These are phyloP conservation scores for Populus hybrid DNA, from an alignment of 441 rosid genomes.

Conservation along the genomic window DNA sequence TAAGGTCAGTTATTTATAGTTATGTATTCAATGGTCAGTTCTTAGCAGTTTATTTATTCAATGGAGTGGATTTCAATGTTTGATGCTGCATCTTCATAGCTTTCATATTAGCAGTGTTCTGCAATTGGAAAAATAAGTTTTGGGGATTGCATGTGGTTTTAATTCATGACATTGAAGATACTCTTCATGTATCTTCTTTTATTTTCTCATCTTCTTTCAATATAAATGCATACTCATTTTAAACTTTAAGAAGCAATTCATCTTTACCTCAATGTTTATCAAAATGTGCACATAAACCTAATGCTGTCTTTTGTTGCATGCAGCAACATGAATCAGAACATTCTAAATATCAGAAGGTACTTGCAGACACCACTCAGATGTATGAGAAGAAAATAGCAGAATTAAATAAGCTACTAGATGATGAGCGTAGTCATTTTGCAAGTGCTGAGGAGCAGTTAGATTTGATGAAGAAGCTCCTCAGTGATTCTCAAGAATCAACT, in stretches of 20 bases:
- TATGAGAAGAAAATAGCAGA: conserved; percentile 76
- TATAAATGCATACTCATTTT: neutral
- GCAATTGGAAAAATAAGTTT: neutral
- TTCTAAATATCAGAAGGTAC: conserved; percentile 62
- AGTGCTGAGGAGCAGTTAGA: conserved; percentile 48
- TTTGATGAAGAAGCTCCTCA: conserved; percentile 44
- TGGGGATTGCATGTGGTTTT: neutral
- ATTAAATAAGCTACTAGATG: conserved; percentile 52
- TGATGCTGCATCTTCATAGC: neutral
- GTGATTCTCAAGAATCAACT: conserved; percentile 53
- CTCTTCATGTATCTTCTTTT: neutral
- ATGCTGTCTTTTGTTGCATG: conserved; percentile 37
- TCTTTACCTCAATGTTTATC: neutral
- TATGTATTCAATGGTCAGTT: neutral
- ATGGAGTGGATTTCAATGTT: neutral
- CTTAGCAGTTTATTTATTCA: neutral
- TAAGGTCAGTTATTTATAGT: conserved; percentile 45
- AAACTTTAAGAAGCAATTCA: conserved; percentile 4
- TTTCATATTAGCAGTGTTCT: neutral
- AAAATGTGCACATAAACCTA: neutral
- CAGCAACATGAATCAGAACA: conserved; percentile 58
- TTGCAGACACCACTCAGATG: conserved; percentile 72
- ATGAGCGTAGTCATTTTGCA: conserved; percentile 42
- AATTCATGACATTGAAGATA: neutral
- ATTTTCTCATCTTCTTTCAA: conserved; percentile 6